These are phyloP conservation scores for Macrocybe gigantea DNA, from an alignment of 768 basidiomycete genomes.

Conservation along the genomic window DNA sequence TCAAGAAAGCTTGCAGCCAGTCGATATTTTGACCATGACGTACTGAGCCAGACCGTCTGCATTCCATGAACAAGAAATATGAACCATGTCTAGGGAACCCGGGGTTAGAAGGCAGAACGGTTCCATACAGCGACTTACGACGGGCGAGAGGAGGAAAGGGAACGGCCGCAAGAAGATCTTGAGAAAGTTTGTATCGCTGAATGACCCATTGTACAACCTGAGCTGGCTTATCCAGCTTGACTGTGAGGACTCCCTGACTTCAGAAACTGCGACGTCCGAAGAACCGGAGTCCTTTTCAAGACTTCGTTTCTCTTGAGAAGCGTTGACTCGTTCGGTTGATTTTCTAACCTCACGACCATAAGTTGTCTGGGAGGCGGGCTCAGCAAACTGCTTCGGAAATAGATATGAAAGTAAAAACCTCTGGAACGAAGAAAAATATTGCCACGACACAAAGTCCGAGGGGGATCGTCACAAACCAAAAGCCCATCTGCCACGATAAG, in stretches of 20 bases:
- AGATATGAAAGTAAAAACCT: slow-evolving; percentile 16
- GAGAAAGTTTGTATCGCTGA: slow-evolving; percentile 26
- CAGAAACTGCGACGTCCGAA: slow-evolving; percentile 2
- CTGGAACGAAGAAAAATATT: slow-evolving; percentile 39
- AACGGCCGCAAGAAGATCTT: slow-evolving; percentile 34
- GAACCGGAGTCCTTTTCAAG: slow-evolving; percentile 4
- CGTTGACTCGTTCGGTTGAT: slow-evolving; percentile 12
- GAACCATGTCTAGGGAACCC: slow-evolving; percentile 23
- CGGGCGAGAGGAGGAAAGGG: slow-evolving; percentile 36
- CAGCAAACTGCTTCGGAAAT: neutral
- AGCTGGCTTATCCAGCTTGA: slow-evolving; percentile 28
- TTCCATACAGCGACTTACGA: slow-evolving; percentile 18
- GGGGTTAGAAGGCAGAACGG: neutral
- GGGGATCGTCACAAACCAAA: slow-evolving; percentile 42
- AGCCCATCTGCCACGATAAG: slow-evolving; percentile 36
- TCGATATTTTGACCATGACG: slow-evolving; percentile 2
- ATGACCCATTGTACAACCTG: slow-evolving; percentile 30
- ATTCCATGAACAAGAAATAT: slow-evolving; percentile 33
- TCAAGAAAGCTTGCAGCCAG: neutral
- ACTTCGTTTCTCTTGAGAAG: slow-evolving; percentile 10
- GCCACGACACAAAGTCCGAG: slow-evolving; percentile 29
- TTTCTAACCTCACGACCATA: slow-evolving; percentile 18
- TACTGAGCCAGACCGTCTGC: slow-evolving; percentile 41
- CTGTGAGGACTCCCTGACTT: slow-evolving; percentile 2
- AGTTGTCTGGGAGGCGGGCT: slow-evolving; percentile 23